Evolutionary conservation across 163 green algal genomes (phyloP).

Genomic region (Picocystis sp.): DNA sequence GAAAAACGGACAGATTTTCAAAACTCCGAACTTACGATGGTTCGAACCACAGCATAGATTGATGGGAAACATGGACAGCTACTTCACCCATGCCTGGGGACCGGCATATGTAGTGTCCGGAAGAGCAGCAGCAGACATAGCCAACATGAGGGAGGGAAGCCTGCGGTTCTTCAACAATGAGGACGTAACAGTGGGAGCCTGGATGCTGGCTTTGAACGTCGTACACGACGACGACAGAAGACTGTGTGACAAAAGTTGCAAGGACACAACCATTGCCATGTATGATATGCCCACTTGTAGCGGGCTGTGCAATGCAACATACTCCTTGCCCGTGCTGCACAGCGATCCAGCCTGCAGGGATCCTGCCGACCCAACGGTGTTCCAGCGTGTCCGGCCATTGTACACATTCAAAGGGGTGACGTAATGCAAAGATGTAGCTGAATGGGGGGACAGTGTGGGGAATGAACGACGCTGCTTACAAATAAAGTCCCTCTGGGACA

Average conservation of each 20-base stretch:
- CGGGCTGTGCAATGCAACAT: conserved; percentile 7
- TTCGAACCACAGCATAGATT: conserved; percentile 38
- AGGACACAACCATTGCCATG: conserved; percentile 11
- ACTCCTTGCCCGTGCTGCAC: no score
- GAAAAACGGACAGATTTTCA: conserved; percentile 39
- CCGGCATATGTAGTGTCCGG: conserved; percentile 34
- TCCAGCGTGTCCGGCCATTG: no score
- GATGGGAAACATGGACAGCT: conserved; percentile 19
- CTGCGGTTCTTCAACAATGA: conserved; percentile 48
- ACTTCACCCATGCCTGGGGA: conserved; percentile 48
- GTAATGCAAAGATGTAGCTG: no score
- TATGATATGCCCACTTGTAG: conserved; percentile 38
- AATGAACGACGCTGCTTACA: conserved; percentile 53
- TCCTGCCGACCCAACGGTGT: no score
- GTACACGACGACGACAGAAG: conserved; percentile 42
- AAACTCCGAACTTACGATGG: conserved; percentile 24
- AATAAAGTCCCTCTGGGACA: conserved; percentile 92
- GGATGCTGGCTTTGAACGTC: conserved; percentile 47
- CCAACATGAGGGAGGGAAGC: conserved; percentile 2
- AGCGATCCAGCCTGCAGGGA: no score
- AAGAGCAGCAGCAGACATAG: conserved; percentile 16
- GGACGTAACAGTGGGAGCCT: conserved; percentile 41
- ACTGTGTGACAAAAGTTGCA: conserved; percentile 23
- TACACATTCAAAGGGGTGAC: no score
- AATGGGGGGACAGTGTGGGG: conserved; percentile 29